Evolutionary conservation across 2,329 filamentous ascomycete genomes (phyloP).

Genomic region (Exophiala phaeomuriformis): DNA sequence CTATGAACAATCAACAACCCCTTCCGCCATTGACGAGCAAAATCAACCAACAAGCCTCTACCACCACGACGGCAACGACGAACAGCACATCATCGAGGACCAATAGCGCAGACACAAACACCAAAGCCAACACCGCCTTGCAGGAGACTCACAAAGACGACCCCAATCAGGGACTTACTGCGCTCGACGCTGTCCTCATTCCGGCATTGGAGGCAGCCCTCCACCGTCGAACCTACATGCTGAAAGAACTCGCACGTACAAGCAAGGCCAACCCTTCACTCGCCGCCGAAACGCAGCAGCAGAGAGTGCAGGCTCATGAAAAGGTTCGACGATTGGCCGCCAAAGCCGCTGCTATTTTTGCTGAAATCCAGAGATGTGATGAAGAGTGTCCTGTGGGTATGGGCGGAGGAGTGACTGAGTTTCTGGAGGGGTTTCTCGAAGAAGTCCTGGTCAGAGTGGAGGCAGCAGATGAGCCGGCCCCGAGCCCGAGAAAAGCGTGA

Average conservation of each 20-base stretch:
- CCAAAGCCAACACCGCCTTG: not conserved
- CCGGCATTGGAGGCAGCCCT: conserved; percentile 88
- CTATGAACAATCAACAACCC: conserved; percentile 17
- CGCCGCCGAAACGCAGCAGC: conserved; percentile 47
- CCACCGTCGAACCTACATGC: conserved; percentile 60
- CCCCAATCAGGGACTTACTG: conserved; percentile 68
- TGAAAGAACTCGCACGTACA: conserved; percentile 39
- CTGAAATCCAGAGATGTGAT: conserved; percentile 85
- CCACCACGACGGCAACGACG: conserved; percentile 29
- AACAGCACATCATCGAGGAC: conserved; percentile 12
- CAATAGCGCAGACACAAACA: too few relatives aligned
- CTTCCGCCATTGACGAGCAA: conserved; percentile 16
- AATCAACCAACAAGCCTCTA: conserved; percentile 9
- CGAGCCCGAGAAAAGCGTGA: conserved; percentile 16
- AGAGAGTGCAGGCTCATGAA: conserved; percentile 72
- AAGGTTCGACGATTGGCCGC: conserved; percentile 72
- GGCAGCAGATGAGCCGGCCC: conserved; percentile 60
- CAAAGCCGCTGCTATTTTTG: conserved; percentile 74
- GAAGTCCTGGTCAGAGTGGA: conserved; percentile 90
- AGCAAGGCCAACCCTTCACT: conserved; percentile 30
- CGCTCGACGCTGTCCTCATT: conserved; percentile 82
- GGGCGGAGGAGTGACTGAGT: conserved; percentile 81
- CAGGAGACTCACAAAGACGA: conserved; percentile 28
- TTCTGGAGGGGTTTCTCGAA: conserved; percentile 85
- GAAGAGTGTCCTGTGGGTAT: conserved; percentile 82